A percentile compares a stretch with the other conserved stretches of the same genome.
phyloP scores from a whole-genome alignment of 768 basidiomycete genomes.

The Pseudohyphozyma bogoriensis region DNA sequence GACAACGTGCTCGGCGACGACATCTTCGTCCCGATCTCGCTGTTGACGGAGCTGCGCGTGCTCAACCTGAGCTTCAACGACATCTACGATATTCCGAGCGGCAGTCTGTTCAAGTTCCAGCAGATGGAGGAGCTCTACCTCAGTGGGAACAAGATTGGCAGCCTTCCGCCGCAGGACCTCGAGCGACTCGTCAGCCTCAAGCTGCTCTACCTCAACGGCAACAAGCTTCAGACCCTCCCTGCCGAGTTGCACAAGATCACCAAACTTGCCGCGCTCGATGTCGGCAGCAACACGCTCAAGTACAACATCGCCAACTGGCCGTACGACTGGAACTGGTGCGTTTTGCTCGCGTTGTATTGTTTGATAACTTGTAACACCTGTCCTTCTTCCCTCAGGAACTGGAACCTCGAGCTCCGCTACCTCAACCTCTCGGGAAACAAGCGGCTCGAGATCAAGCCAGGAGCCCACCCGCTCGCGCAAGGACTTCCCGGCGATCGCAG shows the following conservation, averaged over 20 bases:
- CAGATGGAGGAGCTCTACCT: constrained; percentile 78
- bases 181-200: constrained; percentile 56
- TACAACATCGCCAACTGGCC: constrained; percentile 98
- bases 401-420: constrained; percentile 83
- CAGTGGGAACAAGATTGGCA: constrained; percentile 87
- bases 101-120: constrained; percentile 60
- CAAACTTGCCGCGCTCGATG: constrained; percentile 71
- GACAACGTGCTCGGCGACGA: constrained; percentile 83
- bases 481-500: constrained; percentile 31
- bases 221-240: constrained; percentile 79
- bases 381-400: constrained; percentile 57
- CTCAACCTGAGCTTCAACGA: constrained; percentile 93
- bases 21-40: constrained; percentile 58
- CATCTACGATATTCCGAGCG: constrained; percentile 71
- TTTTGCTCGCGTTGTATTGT: constrained; percentile 20
- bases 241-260: constrained; percentile 77
- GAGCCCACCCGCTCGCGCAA: constrained; percentile 29
- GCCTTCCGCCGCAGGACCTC: constrained; percentile 80
- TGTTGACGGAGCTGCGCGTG: constrained; percentile 64
- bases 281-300: constrained; percentile 83
- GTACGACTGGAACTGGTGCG: constrained; percentile 98
- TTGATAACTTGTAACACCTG: not conserved
- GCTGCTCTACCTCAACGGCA: constrained; percentile 82
- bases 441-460: constrained; percentile 81
- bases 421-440: constrained; percentile 97